Evolutionary conservation across 1,139 yeast genomes (phyloP).

Genomic region (Zygosaccharomyces pseudobailii): DNA sequence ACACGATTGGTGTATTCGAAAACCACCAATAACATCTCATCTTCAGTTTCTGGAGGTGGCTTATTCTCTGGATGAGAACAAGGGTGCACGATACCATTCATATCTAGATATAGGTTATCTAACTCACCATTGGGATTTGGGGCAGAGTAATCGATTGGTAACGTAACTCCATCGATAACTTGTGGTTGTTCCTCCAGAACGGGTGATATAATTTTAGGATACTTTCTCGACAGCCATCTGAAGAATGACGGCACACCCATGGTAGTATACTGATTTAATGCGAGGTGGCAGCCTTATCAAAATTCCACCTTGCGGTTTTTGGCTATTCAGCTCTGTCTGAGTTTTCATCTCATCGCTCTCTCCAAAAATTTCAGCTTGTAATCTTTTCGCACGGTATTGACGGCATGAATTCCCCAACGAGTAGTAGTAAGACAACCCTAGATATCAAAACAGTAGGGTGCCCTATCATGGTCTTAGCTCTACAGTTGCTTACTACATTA

Average conservation of each 20-base stretch:
- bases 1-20: conserved; percentile 88
- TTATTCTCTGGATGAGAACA: conserved; percentile 95
- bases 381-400: conserved; percentile 2
- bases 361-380: conserved; percentile 4
- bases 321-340: not conserved
- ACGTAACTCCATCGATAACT: conserved; percentile 50
- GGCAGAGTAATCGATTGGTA: conserved; percentile 63
- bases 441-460: not conserved
- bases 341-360: conserved; percentile 1
- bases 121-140: conserved; percentile 95
- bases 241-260: conserved; percentile 96
- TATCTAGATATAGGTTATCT: conserved; percentile 85
- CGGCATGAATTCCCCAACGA: not conserved
- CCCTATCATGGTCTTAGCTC: not conserved
- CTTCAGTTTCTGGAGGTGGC: conserved; percentile 92
- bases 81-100: conserved; percentile 98
- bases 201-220: conserved; percentile 90
- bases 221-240: conserved; percentile 90
- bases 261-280: not conserved
- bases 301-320: not conserved
- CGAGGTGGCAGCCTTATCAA: not conserved
- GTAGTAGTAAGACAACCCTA: not conserved
- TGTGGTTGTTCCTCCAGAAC: conserved; percentile 71
- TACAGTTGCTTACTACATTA: not conserved
- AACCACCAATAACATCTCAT: conserved; percentile 88